Evolutionary conservation across 441 rosid species (phyloP), one percentile per base, ranked within the genome.

Genomic region (Adansonia grandidieri): DNA sequence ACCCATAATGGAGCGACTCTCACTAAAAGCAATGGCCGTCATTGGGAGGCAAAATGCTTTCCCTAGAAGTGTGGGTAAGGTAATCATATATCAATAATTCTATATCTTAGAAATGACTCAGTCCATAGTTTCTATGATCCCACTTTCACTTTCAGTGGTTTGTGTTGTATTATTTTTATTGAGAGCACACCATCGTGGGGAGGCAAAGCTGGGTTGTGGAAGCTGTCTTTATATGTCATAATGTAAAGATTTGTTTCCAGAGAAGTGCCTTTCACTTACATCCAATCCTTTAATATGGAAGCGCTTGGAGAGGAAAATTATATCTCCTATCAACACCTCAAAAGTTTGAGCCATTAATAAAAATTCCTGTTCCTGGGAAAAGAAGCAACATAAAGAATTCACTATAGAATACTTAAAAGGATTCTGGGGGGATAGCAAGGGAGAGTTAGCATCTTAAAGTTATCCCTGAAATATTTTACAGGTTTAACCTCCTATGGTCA

Each of bases 1-100:
- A 28, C 45, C 61, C 62, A 28, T 32, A 71, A 51, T 53, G 44
- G 9, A 14, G 32, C 3, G 9, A 57, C 62, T 19, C 61, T 32
- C 45, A 24, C 44, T 51, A 28, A 42, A 53, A 62, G 44, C 1
- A 1, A 54, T 17, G 24, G 50, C 62, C 45, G 15, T 71, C 22
- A 37, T 53, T 15, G n/a, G 48, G 50, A 53, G 9, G 64, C 19
- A 71, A 32, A 9, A 37, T 37, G 50, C 48, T 45, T 72, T 72
- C n/a, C 1, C 45, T 37, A n/a, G 10, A 72, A 37, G 24, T 54
- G 50, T 53, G 37, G 48, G 74, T 8, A 71, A 53, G 47, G 60
- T n/a, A 71, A 56, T 28, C n/a, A 54, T 54, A 37, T 32, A 37
- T 72, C 50, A 54, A 72, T 48, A 71, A 71, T 22, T 28, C 40